Evolutionary conservation across 2,329 filamentous ascomycete genomes (phyloP).

Genomic region (Remersonia thermophila): DNA sequence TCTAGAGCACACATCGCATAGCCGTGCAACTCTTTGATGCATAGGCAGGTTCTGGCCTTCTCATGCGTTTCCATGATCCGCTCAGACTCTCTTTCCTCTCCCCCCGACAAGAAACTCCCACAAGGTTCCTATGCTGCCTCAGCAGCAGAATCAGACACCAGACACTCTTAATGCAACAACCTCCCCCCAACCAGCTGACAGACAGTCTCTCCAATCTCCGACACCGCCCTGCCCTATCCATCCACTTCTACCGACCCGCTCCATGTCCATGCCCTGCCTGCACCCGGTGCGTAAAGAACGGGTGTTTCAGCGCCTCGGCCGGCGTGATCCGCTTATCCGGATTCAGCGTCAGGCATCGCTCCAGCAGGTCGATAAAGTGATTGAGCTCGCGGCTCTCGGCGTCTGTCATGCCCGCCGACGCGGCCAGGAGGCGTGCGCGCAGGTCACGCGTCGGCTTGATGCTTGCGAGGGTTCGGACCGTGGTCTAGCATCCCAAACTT

Average conservation of each 20-base stretch:
- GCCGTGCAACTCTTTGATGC: no score
- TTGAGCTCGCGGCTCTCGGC: constrained; percentile 65
- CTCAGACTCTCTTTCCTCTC: no score
- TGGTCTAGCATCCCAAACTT: constrained; percentile 37
- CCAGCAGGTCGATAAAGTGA: constrained; percentile 75
- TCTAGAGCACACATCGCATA: no score
- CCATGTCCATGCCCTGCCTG: background rate
- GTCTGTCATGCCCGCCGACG: constrained; percentile 61
- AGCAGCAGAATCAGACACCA: no score
- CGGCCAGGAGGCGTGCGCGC: constrained; percentile 64
- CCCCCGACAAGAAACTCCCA: no score
- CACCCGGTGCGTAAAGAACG: constrained; percentile 55
- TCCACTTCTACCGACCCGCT: background rate
- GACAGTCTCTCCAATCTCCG: no score
- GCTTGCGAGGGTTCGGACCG: constrained; percentile 53
- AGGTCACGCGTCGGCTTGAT: constrained; percentile 72
- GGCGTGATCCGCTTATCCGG: constrained; percentile 87
- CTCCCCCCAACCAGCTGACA: no score
- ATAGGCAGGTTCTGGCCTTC: no score
- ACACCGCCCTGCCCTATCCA: no score
- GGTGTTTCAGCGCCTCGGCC: constrained; percentile 74
- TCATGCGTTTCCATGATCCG: no score
- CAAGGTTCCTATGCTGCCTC: no score
- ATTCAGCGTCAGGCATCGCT: constrained; percentile 78
- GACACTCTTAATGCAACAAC: no score